phyloP scores from a whole-genome alignment of 1,284 basidiomycete species.

The Malassezia vespertilionis region DNA sequence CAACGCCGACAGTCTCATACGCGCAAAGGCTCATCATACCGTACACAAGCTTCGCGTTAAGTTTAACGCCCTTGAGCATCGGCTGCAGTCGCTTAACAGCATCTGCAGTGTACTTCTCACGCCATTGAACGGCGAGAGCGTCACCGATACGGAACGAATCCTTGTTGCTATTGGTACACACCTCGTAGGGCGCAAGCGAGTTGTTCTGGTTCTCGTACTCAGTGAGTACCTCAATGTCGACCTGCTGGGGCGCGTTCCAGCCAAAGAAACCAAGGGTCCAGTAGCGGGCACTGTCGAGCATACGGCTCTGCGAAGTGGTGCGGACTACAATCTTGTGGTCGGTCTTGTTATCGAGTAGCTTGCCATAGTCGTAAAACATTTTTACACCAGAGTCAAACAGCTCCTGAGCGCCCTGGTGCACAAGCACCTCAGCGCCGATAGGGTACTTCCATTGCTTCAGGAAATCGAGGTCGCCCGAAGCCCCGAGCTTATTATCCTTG shows the following conservation, averaged over 20 bases:
- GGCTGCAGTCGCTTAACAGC: conserved; percentile 31
- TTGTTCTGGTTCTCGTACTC: conserved; percentile 54
- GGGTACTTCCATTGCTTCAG: conserved; percentile 58
- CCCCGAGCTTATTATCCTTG: conserved; percentile 16
- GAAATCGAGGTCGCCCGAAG: conserved; percentile 58
- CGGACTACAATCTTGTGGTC: conserved; percentile 35
- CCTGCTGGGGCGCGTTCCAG: conserved; percentile 24
- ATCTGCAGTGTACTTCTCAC: conserved; percentile 33
- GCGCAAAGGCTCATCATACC: conserved; percentile 48
- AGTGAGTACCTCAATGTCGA: conserved; percentile 37
- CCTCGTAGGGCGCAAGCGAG: conserved; percentile 64
- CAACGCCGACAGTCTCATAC: conserved; percentile 36
- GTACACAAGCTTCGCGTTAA: conserved; percentile 48
- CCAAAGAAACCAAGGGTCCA: conserved; percentile 46
- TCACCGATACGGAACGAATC: conserved; percentile 53
- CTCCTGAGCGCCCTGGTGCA: conserved; percentile 71
- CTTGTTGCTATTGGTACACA: conserved; percentile 53
- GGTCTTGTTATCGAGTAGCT: conserved; percentile 22
- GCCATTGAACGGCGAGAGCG: conserved; percentile 48
- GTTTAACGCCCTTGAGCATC: conserved; percentile 38
- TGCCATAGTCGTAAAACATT: conserved; percentile 43
- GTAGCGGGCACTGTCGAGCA: conserved; percentile 75
- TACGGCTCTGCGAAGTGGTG: conserved; percentile 55
- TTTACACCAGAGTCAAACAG: conserved; percentile 43
- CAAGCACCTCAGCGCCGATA: conserved; percentile 59